These are phyloP conservation scores for Trichoderma atrobrunneum DNA, from an alignment of 2,329 filamentous ascomycete species.

Conservation along the genomic window DNA sequence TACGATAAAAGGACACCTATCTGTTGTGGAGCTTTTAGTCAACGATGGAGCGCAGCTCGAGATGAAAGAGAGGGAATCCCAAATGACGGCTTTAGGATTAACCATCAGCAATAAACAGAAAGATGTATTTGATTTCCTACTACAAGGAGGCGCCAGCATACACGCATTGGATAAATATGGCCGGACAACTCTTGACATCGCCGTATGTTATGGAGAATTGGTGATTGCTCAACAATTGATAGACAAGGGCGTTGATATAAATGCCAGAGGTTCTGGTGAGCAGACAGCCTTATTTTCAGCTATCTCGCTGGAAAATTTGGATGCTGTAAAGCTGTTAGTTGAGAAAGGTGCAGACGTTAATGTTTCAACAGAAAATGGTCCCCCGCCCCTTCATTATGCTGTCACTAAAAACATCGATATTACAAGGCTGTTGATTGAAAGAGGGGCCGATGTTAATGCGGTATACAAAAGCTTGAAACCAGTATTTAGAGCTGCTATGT, in stretches of 20 bases:
- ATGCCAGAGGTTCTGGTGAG: neutral
- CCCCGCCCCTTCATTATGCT: neutral
- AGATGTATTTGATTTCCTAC: neutral
- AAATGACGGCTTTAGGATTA: neutral
- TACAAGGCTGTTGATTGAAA: neutral
- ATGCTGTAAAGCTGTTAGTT: neutral
- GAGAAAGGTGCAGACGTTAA: neutral
- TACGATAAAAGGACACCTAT: fast-evolving
- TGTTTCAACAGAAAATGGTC: fast-evolving
- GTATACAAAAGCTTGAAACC: too few species aligned
- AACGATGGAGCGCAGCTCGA: neutral
- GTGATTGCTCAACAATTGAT: neutral
- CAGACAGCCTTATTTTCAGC: neutral
- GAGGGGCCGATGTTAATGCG: neutral
- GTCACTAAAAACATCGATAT: fast-evolving
- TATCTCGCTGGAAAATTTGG: fast-evolving
- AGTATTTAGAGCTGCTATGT: too few species aligned
- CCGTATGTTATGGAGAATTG: neutral
- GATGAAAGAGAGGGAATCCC: fast-evolving
- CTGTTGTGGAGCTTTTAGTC: neutral
- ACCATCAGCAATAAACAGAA: fast-evolving
- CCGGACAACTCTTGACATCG: fast-evolving
- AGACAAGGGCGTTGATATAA: neutral
- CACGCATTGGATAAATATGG: fast-evolving
- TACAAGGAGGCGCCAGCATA: neutral